Conservation (phyloP, 371 early-diverging fungal species). For the Racocetra persica region DNA sequence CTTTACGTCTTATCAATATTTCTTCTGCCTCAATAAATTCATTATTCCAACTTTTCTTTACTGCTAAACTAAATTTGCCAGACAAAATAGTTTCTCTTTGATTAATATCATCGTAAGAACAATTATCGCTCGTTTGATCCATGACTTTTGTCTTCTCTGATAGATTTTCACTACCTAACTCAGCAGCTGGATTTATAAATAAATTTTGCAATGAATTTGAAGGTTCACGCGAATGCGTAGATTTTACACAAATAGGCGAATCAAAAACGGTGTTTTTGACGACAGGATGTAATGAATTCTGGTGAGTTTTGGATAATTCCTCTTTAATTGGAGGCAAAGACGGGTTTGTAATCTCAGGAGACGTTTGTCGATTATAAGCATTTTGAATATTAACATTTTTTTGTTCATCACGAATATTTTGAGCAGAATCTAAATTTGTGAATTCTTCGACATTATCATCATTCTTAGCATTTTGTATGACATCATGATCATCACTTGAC, state of each 20-base stretch:
- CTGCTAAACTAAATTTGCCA: background rate
- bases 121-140: background rate
- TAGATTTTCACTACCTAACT: background rate
- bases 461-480: background rate
- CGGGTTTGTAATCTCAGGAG: background rate
- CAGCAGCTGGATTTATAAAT: background rate
- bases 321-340: conserved; percentile 27
- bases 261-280: background rate
- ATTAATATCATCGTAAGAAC: background rate
- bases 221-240: conserved; percentile 17
- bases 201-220: conserved; percentile 23
- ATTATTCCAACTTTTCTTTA: conserved; percentile 49
- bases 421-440: no score
- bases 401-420: no score
- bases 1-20: conserved; percentile 44
- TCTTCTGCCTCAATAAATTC: conserved; percentile 50
- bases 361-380: background rate
- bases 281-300: background rate
- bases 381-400: background rate
- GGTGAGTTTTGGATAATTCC: background rate
- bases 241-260: background rate
- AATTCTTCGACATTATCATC: background rate
- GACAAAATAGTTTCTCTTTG: conserved; percentile 4
- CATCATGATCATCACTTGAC: background rate
- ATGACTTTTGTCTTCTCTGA: background rate